phyloP scores from a whole-genome alignment of 495 filamentous ascomycete species.

The Tuber calosporum region DNA sequence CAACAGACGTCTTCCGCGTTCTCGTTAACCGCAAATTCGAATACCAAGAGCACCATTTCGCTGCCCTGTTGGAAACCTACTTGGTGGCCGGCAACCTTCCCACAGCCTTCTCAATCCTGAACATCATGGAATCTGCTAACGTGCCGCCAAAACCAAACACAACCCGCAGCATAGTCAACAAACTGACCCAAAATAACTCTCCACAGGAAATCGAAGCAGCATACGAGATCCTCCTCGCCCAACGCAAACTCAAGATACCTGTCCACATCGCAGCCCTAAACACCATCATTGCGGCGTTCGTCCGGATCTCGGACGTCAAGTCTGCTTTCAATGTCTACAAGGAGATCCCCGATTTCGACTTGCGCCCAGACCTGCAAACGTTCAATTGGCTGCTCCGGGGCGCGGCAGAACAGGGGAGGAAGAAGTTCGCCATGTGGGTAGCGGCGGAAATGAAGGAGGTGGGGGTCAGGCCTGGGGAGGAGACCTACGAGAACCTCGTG shows the following conservation, averaged over 20 bases:
- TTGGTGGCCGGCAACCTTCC: constrained; percentile 49
- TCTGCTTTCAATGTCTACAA: constrained; percentile 65
- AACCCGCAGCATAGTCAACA: constrained; percentile 53
- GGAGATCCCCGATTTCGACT: constrained; percentile 56
- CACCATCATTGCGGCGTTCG: constrained; percentile 54
- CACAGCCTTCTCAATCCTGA: constrained; percentile 55
- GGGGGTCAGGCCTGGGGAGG: constrained; percentile 52
- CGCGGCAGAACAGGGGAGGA: constrained; percentile 49
- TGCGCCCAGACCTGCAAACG: constrained; percentile 51
- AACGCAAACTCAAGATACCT: constrained; percentile 23
- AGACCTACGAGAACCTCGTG: constrained; percentile 64
- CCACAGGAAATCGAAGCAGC: constrained; percentile 19
- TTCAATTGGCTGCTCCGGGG: constrained; percentile 63
- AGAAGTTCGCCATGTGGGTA: constrained; percentile 59
- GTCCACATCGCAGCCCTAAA: constrained; percentile 50
- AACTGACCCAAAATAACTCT: constrained; percentile 38
- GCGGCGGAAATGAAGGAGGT: constrained; percentile 66
- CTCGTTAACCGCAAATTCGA: constrained; percentile 51
- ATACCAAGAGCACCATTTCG: constrained; percentile 63
- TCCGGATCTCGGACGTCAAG: constrained; percentile 45
- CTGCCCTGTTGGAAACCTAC: constrained; percentile 64
- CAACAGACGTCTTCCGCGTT: constrained; percentile 55
- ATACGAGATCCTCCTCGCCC: constrained; percentile 13
- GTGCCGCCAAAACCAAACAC: constrained; percentile 49
- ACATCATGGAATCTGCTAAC: constrained; percentile 60